Conservation (phyloP, 306 rosid genomes). For the Leucaena leucocephala region DNA sequence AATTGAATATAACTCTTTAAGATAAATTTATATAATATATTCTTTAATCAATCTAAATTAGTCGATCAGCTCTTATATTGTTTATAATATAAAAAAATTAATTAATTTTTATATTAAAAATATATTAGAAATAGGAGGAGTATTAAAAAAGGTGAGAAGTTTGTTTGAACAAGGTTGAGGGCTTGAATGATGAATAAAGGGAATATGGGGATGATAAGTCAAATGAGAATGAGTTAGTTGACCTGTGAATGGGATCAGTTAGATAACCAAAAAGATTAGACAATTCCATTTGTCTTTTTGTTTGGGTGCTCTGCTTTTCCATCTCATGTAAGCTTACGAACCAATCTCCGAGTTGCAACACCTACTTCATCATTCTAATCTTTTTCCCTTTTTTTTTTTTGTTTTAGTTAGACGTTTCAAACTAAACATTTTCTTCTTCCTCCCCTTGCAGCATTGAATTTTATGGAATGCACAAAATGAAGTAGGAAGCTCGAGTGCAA, state of each 20-base stretch:
- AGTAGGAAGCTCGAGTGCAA: too few species aligned
- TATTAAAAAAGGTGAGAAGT: too few species aligned
- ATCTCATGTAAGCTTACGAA: not conserved
- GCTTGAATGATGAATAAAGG: not conserved
- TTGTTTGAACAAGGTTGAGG: not conserved
- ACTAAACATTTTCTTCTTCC: not conserved
- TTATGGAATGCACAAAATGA: too few species aligned
- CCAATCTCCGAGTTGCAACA: not conserved
- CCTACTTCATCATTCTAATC: not conserved
- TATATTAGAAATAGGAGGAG: too few species aligned
- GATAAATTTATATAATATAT: too few species aligned
- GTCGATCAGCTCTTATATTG: too few species aligned
- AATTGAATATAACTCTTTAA: too few species aligned
- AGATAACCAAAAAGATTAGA: slow-evolving; percentile 41
- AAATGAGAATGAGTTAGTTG: slow-evolving; percentile 37
- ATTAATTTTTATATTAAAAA: too few species aligned
- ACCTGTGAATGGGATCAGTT: slow-evolving; percentile 23
- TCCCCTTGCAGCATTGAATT: too few species aligned
- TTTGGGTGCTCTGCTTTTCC: not conserved
- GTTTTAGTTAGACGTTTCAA: not conserved
- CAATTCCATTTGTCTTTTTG: not conserved
- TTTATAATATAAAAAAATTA: too few species aligned
- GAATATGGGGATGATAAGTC: not conserved
- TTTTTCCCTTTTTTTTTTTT: too few species aligned
- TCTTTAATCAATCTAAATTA: too few species aligned